Conservation (phyloP, 108 stramenopile genomes). For the Cylindrotheca closterium region DNA sequence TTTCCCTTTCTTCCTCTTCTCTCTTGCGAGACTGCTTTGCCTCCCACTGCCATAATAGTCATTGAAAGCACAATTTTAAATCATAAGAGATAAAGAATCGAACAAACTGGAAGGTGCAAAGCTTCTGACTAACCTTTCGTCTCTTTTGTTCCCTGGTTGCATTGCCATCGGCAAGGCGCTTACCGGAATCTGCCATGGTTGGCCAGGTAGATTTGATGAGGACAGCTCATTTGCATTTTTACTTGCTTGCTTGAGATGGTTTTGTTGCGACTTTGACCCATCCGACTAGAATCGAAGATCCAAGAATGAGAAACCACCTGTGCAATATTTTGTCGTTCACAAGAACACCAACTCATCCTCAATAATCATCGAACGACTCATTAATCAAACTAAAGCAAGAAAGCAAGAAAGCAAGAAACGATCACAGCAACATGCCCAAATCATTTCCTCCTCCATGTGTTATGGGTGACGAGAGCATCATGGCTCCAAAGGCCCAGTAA, state of each 20-base stretch:
- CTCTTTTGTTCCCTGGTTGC: background rate
- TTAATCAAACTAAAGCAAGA: no score
- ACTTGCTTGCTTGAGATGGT: no score
- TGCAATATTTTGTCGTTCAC: no score
- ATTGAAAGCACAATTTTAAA: background rate
- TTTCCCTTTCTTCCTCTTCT: slow-evolving; percentile 6
- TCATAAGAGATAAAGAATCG: background rate
- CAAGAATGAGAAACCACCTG: no score
- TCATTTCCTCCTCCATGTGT: slow-evolving; percentile 60
- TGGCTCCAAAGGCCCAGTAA: slow-evolving; percentile 73
- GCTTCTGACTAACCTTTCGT: background rate
- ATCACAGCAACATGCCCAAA: no score
- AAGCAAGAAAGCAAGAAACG: no score
- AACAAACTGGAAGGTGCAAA: background rate
- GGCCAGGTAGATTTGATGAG: no score
- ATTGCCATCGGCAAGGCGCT: background rate
- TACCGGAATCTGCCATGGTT: background rate
- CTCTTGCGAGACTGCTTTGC: slow-evolving; percentile 26
- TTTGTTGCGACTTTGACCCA: no score
- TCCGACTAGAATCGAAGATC: no score
- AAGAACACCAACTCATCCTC: no score
- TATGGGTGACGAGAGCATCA: slow-evolving; percentile 87
- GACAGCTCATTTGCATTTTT: no score
- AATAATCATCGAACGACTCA: no score
- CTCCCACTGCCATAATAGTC: slow-evolving; percentile 23